A percentile compares a stretch with the other conserved stretches of the same genome.
phyloP scores from a whole-genome alignment of 139 green algal genomes.

The Chlorella vulgaris region DNA sequence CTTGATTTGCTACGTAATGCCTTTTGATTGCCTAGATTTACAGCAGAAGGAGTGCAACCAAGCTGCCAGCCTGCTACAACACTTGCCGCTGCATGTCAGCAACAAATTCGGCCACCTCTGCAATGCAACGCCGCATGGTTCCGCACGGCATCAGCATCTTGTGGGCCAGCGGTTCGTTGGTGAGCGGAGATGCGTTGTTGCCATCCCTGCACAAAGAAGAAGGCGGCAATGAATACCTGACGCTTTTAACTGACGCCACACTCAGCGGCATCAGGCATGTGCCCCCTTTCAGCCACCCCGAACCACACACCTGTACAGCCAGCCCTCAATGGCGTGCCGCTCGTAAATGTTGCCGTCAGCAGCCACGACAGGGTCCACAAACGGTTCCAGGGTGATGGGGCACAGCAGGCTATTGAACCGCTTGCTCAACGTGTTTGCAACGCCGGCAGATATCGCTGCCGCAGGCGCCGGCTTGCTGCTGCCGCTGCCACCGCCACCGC shows the following conservation, averaged over 20 bases:
- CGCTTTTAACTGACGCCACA: background rate
- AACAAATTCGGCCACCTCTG: constrained; percentile 5
- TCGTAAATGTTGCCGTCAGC: constrained; percentile 54
- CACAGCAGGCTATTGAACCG: constrained; percentile 16
- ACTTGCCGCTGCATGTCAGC: background rate
- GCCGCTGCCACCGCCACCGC: no score
- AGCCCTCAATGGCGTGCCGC: constrained; percentile 40
- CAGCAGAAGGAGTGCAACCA: no score
- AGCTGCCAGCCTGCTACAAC: no score
- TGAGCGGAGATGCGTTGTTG: background rate
- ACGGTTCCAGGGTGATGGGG: constrained; percentile 34
- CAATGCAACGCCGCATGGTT: constrained; percentile 12
- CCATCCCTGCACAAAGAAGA: background rate
- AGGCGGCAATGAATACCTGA: background rate
- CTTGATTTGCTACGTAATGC: no score
- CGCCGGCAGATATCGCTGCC: no score
- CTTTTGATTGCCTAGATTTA: no score
- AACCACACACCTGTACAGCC: constrained; percentile 25
- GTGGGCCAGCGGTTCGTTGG: background rate
- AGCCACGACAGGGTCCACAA: constrained; percentile 49
- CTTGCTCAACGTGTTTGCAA: no score
- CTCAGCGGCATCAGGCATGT: background rate
- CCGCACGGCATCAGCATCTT: constrained; percentile 16
- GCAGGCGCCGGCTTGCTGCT: no score
- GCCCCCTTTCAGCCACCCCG: background rate